These are phyloP conservation scores for Theobroma cacao DNA, from an alignment of 345 rosid species.

Conservation along the genomic window DNA sequence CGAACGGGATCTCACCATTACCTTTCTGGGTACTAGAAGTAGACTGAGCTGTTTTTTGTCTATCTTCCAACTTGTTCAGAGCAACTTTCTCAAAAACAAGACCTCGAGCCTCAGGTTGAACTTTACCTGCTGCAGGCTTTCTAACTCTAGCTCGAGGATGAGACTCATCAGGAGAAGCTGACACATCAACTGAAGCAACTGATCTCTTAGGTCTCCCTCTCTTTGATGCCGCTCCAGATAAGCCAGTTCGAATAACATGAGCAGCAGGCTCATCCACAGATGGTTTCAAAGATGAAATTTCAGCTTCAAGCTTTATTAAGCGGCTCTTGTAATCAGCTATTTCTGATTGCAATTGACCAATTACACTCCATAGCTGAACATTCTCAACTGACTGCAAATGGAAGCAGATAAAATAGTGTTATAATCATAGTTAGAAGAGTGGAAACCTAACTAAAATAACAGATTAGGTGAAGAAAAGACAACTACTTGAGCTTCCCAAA, in stretches of 20 bases:
- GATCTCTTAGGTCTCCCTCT: constrained; percentile 39
- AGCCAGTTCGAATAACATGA: constrained; percentile 12
- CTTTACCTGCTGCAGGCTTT: constrained; percentile 19
- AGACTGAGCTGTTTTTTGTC: constrained; percentile 13
- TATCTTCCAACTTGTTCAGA: constrained; percentile 27
- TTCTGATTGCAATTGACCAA: constrained; percentile 38
- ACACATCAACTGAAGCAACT: constrained; percentile 21
- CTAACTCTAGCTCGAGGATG: constrained; percentile 24
- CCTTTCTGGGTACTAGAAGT: constrained; percentile 14
- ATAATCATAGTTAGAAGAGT: neutral
- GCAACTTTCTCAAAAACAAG: constrained; percentile 22
- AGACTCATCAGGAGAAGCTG: constrained; percentile 24
- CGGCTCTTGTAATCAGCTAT: constrained; percentile 31
- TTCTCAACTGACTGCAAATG: constrained; percentile 36
- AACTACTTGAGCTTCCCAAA: constrained; percentile 44
- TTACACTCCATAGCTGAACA: constrained; percentile 29
- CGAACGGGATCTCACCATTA: constrained; percentile 17
- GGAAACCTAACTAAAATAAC: neutral
- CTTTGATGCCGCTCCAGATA: constrained; percentile 24
- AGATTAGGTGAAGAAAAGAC: constrained; percentile 7
- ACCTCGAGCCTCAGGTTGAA: constrained; percentile 21
- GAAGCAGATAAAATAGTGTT: neutral
- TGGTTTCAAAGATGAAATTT: constrained; percentile 31
- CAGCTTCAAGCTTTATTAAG: constrained; percentile 30
- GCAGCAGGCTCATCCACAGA: constrained; percentile 9